Base-by-base conservation (phyloP, 179 eudicot genomes). In the Corrigiola litoralis region DNA sequence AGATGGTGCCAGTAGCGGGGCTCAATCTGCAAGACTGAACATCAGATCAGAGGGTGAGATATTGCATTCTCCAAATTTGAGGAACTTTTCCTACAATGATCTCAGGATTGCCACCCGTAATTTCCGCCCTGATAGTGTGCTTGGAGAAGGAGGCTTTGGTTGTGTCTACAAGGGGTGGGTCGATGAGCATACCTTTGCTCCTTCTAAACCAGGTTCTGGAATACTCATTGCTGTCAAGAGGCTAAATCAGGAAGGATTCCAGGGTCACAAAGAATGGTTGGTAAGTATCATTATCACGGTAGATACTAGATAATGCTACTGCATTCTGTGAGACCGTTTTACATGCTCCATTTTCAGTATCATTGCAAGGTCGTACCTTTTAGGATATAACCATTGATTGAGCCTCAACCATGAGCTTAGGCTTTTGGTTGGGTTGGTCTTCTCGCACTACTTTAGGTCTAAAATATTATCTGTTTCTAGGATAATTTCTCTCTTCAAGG, bases 91-190 rank as follows among this genome's bases (percentile, higher is more conserved):
- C 16, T 77, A 44, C 65, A 53, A 45, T 44, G 81, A 77, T 40
- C 77, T 80, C 7, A 63, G 41, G 34, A 38, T 31, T 24, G 77
- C 81, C 18, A 80, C 84, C 27, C 64, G 74, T 34, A 74, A 77
- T 49, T 80, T 80, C 25, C 72, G 81, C 16, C 81, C 84, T 2
- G 81, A 77, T 73, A 80, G 81, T 48, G 56, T 77, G 44, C 45
- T 80, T 3, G 84, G 84, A 60, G 84, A 80, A 77, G 84, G 84
- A 12, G 84, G 84, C 13, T 80, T 80, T 68, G 84, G 84, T 37
- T 46, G 72, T 46, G 81, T 77, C 5, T 73, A 45, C 52, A 77
- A 69, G 50, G 81, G 81, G 9, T 80, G 84, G 84, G 54, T 80
- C 21, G 79, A 80, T 67, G 79, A 73, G 67, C 45, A 80, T 16